These are phyloP conservation scores for Litsea cubeba DNA, from an alignment of 164 flowering plant genomes.

Conservation along the genomic window DNA sequence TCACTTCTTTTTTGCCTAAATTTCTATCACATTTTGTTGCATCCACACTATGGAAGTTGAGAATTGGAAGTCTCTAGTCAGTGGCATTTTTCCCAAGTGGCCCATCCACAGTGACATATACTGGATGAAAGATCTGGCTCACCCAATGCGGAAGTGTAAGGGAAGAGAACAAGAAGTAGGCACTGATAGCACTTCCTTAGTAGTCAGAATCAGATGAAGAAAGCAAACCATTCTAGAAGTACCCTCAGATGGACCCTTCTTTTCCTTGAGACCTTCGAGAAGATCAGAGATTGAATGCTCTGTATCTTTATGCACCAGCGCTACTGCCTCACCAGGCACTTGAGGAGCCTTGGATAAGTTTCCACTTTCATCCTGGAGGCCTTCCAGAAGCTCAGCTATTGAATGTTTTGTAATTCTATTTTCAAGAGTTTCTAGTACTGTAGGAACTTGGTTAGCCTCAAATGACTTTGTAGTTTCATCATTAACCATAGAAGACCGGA, in stretches of 20 bases:
- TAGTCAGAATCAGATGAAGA: slow-evolving; percentile 8
- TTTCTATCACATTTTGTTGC: no score
- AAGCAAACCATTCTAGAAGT: slow-evolving; percentile 32
- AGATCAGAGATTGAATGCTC: slow-evolving; percentile 51
- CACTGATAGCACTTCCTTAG: neutral
- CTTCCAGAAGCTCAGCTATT: slow-evolving; percentile 49
- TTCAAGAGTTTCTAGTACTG: slow-evolving; percentile 19
- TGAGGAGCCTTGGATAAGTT: slow-evolving; percentile 14
- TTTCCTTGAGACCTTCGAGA: slow-evolving; percentile 46
- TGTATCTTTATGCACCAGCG: slow-evolving; percentile 10
- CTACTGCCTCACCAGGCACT: slow-evolving; percentile 19
- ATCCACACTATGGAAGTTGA: neutral
- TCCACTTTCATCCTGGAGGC: slow-evolving; percentile 36
- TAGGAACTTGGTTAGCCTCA: slow-evolving; percentile 19
- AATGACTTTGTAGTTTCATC: slow-evolving; percentile 16
- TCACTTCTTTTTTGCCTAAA: no score
- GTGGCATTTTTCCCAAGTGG: neutral
- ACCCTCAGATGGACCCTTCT: slow-evolving; percentile 19
- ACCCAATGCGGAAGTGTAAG: neutral
- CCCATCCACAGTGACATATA: neutral
- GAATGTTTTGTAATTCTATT: slow-evolving; percentile 28
- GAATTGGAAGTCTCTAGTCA: neutral
- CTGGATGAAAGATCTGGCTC: neutral
- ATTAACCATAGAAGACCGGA: slow-evolving; percentile 8
- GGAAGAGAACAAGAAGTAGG: neutral